Evolutionary conservation across 495 filamentous ascomycete genomes (phyloP), one percentile per base, ranked within the genome.

Genomic region (Cetradonia linearis): DNA sequence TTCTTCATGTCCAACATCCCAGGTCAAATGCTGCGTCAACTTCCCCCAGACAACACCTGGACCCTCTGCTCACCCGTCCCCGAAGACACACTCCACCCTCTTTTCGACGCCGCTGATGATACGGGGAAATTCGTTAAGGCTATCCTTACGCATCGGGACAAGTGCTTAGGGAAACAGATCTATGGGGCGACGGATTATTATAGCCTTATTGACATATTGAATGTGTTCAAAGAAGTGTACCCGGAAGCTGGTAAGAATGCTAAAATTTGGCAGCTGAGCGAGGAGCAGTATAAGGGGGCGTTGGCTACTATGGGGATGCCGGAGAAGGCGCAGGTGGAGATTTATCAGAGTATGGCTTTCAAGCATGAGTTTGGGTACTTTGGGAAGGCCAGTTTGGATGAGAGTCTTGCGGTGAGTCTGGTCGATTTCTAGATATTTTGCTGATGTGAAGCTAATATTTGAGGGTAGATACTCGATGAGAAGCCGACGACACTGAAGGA

Each of bases 1-100:
- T 77, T 76, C 63, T 86, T 78, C 72, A 85, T 84, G 82, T 71
- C 71, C 61, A 82, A 81, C 64, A 62, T 73, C 20, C 63, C 60
- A 8, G 56, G 50, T 20, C 47, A 62, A 48, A 40, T 72, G 10
- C 59, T 68, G 70, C 59, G 64, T 63, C 25, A 63, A 59, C 44
- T 56, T n/a, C 69, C 68, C 31, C 67, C 68, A 18, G 49, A 65
- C 27, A 60, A 68, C 37, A 64, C 63, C 37, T 78, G 72, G 66
- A 72, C 73, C 25, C 58, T 82, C n/a, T 63, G 65, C 8, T 60
- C 81, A 33, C 75, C 80, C 8, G 66, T 78, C 54, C 67, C 71
- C 8, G 36, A 33, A 9, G 62, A 71, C 27, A 70, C 80, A 9
- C 59, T 63, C 33, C 69, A 83, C 55, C 83, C 83, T 13, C 68